Percentiles rank a stretch among this genome's conserved stretches.
These are phyloP conservation scores for Cantharellus anzutake DNA, from an alignment of 768 basidiomycete species.

Conservation along the genomic window DNA sequence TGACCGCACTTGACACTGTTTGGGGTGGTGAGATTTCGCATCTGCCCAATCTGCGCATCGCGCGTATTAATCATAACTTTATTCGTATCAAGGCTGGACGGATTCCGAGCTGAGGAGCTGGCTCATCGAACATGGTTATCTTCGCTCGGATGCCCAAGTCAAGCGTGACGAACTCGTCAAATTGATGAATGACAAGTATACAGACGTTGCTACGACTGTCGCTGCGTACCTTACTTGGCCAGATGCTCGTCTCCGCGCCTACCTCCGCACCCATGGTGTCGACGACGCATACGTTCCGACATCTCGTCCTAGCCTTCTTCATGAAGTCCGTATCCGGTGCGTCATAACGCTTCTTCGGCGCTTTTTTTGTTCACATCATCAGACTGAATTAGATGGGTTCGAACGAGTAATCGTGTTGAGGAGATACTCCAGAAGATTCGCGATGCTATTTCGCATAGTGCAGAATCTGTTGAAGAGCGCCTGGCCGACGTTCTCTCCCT, in stretches of 20 bases:
- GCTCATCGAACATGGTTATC: conserved; percentile 54
- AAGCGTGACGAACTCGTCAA: conserved; percentile 61
- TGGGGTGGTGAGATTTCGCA: neutral
- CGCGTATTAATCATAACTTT: conserved; percentile 14
- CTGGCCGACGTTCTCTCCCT: conserved; percentile 15
- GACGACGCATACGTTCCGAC: conserved; percentile 37
- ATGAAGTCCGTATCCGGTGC: conserved; percentile 20
- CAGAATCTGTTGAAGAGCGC: conserved; percentile 61
- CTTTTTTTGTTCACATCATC: neutral
- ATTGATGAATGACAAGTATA: conserved; percentile 53
- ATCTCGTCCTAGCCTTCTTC: conserved; percentile 52
- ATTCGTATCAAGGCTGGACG: conserved; percentile 44
- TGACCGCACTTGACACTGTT: conserved; percentile 18
- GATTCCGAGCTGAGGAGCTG: conserved; percentile 54
- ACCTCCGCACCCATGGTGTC: conserved; percentile 59
- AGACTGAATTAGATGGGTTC: neutral
- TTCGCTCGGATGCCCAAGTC: conserved; percentile 33
- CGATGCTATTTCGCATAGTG: conserved; percentile 44
- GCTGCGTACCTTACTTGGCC: conserved; percentile 75
- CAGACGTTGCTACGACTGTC: conserved; percentile 29
- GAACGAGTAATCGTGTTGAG: conserved; percentile 30
- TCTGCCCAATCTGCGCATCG: too few relatives aligned
- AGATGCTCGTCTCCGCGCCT: conserved; percentile 80
- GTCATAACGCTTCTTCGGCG: neutral
- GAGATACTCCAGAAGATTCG: conserved; percentile 38